Conservation (phyloP, 2,329 filamentous ascomycete species). For the Pseudogymnoascus verrucosus region DNA sequence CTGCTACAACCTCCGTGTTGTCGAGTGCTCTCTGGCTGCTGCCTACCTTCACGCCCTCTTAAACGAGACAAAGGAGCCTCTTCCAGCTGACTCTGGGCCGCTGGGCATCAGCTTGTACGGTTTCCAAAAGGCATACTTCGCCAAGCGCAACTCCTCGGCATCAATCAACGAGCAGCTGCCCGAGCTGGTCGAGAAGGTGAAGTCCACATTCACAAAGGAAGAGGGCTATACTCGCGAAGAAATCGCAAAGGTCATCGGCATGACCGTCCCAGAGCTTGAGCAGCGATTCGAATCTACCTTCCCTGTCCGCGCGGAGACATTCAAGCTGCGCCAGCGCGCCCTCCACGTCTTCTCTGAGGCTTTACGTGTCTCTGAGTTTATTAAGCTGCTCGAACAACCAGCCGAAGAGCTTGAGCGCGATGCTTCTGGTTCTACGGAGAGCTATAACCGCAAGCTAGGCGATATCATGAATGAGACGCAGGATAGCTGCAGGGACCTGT, state of each 20-base stretch:
- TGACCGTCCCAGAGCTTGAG: slow-evolving; percentile 65
- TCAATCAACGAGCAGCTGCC: slow-evolving; percentile 58
- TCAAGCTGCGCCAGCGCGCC: slow-evolving; percentile 81
- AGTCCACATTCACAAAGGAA: slow-evolving; percentile 64
- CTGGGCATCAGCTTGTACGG: slow-evolving; percentile 76
- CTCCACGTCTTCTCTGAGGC: slow-evolving; percentile 90
- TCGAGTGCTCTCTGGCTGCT: slow-evolving; percentile 88
- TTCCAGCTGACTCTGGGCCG: slow-evolving; percentile 73
- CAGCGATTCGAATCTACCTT: slow-evolving; percentile 77
- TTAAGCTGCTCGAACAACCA: slow-evolving; percentile 59
- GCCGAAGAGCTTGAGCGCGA: slow-evolving; percentile 25
- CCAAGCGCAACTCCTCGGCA: slow-evolving; percentile 25
- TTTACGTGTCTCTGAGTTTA: slow-evolving; percentile 75
- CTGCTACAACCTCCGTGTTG: slow-evolving; percentile 94
- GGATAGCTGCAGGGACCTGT: slow-evolving; percentile 74
- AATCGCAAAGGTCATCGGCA: slow-evolving; percentile 62
- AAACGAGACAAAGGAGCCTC: slow-evolving; percentile 47
- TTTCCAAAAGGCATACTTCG: slow-evolving; percentile 80
- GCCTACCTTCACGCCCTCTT: slow-evolving; percentile 53
- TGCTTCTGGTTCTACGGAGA: slow-evolving; percentile 44
- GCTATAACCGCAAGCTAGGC: slow-evolving; percentile 63
- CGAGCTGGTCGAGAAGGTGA: slow-evolving; percentile 61
- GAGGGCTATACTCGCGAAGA: slow-evolving; percentile 85
- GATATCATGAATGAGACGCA: slow-evolving; percentile 85
- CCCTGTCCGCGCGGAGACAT: slow-evolving; percentile 77